These are phyloP conservation scores for Rosellinia necatrix DNA, from an alignment of 2,329 filamentous ascomycete genomes.

Conservation along the genomic window DNA sequence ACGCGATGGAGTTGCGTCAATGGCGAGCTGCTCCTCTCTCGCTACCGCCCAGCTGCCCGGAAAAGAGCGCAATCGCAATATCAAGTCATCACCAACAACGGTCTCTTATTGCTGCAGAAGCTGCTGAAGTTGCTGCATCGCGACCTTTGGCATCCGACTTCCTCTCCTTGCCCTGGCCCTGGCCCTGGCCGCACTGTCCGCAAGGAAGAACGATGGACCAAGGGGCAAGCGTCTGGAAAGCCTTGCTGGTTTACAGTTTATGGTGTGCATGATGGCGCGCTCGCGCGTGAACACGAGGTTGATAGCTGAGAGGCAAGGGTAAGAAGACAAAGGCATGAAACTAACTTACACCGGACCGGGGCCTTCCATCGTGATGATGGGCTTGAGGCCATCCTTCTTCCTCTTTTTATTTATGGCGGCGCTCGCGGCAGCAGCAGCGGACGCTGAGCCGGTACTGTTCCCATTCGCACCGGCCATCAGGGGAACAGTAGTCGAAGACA, in stretches of 20 bases:
- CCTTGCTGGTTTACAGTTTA: no score
- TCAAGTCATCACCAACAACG: neutral
- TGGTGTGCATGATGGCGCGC: conserved; percentile 11
- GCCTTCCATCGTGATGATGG: conserved; percentile 74
- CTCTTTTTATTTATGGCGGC: conserved; percentile 64
- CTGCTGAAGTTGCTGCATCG: neutral
- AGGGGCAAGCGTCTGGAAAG: neutral
- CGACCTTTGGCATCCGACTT: no score
- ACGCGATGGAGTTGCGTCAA: conserved; percentile 21
- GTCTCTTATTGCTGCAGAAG: neutral
- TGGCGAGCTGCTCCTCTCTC: conserved; percentile 10
- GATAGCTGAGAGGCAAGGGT: neutral
- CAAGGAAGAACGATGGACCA: neutral
- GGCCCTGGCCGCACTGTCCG: neutral
- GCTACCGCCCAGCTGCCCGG: neutral
- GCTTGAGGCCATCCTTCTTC: conserved; percentile 75
- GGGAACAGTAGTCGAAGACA: conserved; percentile 30
- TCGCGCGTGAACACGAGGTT: conserved; percentile 2
- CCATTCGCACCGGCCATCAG: conserved; percentile 43
- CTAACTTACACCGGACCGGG: conserved; percentile 45
- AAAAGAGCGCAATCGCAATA: neutral
- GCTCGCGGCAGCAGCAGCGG: conserved; percentile 27
- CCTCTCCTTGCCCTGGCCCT: neutral
- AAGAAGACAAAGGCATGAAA: conserved; percentile 7
- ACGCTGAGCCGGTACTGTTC: conserved; percentile 33